Conservation (phyloP, 2,329 filamentous ascomycete species). For the Epichloe uncinata region DNA sequence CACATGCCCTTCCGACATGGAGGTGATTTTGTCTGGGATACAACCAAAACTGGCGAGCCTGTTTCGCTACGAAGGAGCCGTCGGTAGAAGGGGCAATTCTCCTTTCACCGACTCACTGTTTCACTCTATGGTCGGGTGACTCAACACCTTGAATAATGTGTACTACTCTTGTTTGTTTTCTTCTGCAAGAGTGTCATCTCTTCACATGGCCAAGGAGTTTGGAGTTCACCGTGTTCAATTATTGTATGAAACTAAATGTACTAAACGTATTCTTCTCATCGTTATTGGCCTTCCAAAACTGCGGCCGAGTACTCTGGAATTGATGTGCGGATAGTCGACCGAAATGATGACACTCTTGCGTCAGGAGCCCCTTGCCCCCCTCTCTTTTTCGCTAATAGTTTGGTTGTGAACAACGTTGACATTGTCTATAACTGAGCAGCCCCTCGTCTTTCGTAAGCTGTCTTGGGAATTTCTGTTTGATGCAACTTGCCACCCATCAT, state of each 20-base stretch:
- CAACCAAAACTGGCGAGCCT: conserved; percentile 8
- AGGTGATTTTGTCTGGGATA: conserved; percentile 22
- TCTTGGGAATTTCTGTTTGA: neutral
- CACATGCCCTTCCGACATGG: conserved; percentile 6
- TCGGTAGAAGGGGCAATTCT: neutral
- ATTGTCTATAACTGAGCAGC: neutral
- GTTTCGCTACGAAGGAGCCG: neutral
- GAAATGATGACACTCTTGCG: neutral
- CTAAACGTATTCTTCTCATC: conserved; percentile 6
- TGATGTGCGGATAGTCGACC: conserved; percentile 1
- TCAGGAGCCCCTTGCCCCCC: neutral
- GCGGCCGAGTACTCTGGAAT: neutral
- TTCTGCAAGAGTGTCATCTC: neutral
- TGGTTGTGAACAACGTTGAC: neutral
- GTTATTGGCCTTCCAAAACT: conserved; percentile 7
- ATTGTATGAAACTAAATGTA: conserved; percentile 6
- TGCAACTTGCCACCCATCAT: neutral
- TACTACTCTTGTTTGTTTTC: neutral
- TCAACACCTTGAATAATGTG: no score
- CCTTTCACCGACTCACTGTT: no score
- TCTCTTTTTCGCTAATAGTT: neutral
- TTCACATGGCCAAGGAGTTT: neutral
- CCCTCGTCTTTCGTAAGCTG: neutral
- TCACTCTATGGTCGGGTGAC: no score
- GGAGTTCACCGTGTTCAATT: conserved; percentile 2